phyloP scores from a whole-genome alignment of 2,329 filamentous ascomycete genomes.

The Cercospora sojina region DNA sequence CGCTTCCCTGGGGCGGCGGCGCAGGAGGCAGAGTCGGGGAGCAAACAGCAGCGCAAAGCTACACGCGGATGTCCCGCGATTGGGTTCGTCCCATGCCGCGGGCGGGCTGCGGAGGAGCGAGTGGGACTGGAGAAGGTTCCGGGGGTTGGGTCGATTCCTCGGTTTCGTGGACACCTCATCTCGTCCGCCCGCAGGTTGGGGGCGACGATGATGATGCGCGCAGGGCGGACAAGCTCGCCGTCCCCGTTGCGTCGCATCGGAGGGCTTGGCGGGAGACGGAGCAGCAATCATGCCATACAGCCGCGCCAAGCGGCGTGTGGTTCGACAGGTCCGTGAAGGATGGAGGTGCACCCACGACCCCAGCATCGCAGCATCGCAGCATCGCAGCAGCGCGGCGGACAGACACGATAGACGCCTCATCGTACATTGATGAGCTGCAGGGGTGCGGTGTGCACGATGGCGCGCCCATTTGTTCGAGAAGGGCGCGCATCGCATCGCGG shows the following conservation, averaged over 20 bases:
- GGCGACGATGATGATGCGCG: neutral
- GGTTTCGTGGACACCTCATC: conserved; percentile 4
- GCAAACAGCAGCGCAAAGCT: neutral
- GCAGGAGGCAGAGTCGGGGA: conserved; percentile 1
- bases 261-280: neutral
- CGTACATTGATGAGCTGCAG: too few relatives aligned
- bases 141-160: neutral
- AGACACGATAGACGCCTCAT: too few relatives aligned
- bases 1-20: conserved; percentile 11
- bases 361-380: neutral
- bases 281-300: neutral
- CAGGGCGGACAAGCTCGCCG: conserved; percentile 10
- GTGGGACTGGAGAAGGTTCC: neutral
- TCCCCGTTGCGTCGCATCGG: neutral
- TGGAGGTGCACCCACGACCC: neutral
- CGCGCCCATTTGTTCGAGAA: neutral
- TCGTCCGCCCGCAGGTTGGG: neutral
- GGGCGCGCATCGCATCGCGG: neutral
- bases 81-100: conserved; percentile 4
- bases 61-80: conserved; percentile 6
- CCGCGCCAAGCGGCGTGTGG: too few relatives aligned
- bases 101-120: conserved; percentile 1
- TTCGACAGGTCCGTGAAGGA: too few relatives aligned
- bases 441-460: neutral
- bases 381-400: too few relatives aligned